phyloP scores from a whole-genome alignment of 2,329 filamentous ascomycete genomes.

The Orbilia brochopaga region DNA sequence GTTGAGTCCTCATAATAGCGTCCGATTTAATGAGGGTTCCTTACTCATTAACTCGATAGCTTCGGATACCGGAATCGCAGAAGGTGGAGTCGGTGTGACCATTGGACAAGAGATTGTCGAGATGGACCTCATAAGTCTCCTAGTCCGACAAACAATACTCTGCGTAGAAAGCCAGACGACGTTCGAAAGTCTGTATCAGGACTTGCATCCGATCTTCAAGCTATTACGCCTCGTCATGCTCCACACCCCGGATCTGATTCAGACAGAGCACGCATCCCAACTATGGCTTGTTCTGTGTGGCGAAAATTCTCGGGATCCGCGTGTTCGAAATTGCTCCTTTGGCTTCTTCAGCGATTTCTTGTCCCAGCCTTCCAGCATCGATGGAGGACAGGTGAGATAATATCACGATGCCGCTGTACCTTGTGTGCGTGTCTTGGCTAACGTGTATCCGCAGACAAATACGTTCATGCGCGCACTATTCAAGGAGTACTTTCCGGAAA shows the following conservation, averaged over 20 bases:
- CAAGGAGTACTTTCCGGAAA: slow-evolving; percentile 52
- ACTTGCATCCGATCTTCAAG: slow-evolving; percentile 47
- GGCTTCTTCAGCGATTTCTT: slow-evolving; percentile 46
- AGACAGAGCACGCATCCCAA: slow-evolving; percentile 26
- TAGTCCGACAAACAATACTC: slow-evolving; percentile 35
- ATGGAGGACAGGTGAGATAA: slow-evolving; percentile 43
- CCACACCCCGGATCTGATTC: slow-evolving; percentile 43
- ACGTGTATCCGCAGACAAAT: slow-evolving; percentile 22
- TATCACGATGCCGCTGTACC: slow-evolving; percentile 15
- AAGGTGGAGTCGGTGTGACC: slow-evolving; percentile 13
- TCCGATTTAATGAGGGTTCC: background rate
- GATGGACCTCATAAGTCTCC: slow-evolving; percentile 42
- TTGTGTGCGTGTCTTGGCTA: slow-evolving; percentile 22
- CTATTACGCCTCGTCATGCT: slow-evolving; percentile 42
- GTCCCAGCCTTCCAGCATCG: slow-evolving; percentile 39
- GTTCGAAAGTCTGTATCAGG: slow-evolving; percentile 46
- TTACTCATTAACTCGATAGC: slow-evolving; percentile 12
- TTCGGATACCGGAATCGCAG: slow-evolving; percentile 4
- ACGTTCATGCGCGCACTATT: slow-evolving; percentile 50
- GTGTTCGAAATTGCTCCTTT: slow-evolving; percentile 46
- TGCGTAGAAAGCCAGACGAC: slow-evolving; percentile 42
- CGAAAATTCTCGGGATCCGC: slow-evolving; percentile 31
- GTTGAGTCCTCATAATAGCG: background rate
- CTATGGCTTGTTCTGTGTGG: slow-evolving; percentile 44
- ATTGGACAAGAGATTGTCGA: slow-evolving; percentile 39